Conservation (phyloP, 1,284 basidiomycete species). For the Sanguinoderma infundibulare region DNA sequence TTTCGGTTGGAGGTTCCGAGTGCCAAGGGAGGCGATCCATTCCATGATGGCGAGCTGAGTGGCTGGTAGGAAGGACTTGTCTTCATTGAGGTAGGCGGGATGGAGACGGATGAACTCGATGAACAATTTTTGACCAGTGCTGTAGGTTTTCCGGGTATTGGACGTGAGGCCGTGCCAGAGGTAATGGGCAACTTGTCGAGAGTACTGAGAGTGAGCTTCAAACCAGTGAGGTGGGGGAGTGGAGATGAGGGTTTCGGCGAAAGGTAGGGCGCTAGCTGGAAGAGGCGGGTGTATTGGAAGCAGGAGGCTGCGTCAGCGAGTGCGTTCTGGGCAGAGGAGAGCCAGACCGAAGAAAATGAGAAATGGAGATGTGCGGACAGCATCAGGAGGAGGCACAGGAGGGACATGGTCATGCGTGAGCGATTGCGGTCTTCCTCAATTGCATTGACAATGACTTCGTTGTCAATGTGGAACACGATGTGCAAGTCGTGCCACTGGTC, state of each 20-base stretch:
- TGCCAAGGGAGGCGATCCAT: slow-evolving; percentile 29
- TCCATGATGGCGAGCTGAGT: slow-evolving; percentile 31
- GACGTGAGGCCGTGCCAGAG: slow-evolving; percentile 36
- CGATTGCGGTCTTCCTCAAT: slow-evolving; percentile 12
- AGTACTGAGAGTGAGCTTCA: slow-evolving; percentile 10
- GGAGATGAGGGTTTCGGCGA: no score
- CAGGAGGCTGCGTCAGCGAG: slow-evolving; percentile 15
- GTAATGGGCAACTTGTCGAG: slow-evolving; percentile 8
- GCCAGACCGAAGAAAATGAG: slow-evolving; percentile 5
- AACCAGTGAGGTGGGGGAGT: slow-evolving; percentile 13
- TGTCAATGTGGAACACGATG: slow-evolving; percentile 13
- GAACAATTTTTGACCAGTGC: slow-evolving; percentile 35
- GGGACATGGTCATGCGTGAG: slow-evolving; percentile 4
- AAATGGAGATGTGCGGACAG: slow-evolving; percentile 7
- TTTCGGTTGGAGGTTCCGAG: slow-evolving; percentile 24
- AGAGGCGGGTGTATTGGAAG: slow-evolving; percentile 10
- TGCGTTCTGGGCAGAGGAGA: slow-evolving; percentile 7
- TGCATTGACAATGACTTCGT: slow-evolving; percentile 7
- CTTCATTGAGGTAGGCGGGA: slow-evolving; percentile 22
- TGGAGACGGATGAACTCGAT: slow-evolving; percentile 33
- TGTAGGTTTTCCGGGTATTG: slow-evolving; percentile 34
- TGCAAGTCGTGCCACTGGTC: slow-evolving; percentile 2
- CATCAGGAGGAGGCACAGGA: slow-evolving; percentile 8
- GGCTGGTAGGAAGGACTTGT: slow-evolving; percentile 33
- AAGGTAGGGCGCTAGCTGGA: slow-evolving; percentile 11